phyloP scores from a whole-genome alignment of 1,139 yeast genomes.

The Nakaseomyces kungkrabaensis region DNA sequence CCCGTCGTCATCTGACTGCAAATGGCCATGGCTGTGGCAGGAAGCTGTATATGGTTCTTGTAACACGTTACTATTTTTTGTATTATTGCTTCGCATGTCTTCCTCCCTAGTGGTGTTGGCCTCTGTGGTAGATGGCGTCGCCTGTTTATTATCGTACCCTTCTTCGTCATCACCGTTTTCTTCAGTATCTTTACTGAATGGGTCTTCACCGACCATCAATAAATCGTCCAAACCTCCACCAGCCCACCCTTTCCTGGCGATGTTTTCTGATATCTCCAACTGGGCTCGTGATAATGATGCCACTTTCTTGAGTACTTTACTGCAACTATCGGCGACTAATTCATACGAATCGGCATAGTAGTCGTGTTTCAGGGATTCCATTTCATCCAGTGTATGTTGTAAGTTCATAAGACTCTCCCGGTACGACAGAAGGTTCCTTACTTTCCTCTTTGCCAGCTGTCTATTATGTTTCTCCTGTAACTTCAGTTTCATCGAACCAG shows the following conservation, averaged over 20 bases:
- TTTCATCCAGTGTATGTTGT: conserved; percentile 67
- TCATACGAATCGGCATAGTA: conserved; percentile 54
- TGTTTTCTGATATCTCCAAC: conserved; percentile 68
- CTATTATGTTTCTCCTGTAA: conserved; percentile 48
- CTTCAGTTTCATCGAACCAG: conserved; percentile 42
- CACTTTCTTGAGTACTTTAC: conserved; percentile 42
- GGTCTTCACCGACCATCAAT: conserved; percentile 44
- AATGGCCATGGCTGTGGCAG: too few relatives aligned
- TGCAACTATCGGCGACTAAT: conserved; percentile 51
- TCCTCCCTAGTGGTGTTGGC: not conserved
- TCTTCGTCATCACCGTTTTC: not conserved
- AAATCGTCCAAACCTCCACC: conserved; percentile 77
- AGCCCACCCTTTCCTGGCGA: conserved; percentile 78
- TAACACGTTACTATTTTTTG: too few relatives aligned
- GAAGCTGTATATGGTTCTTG: too few relatives aligned
- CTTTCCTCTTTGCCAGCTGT: conserved; percentile 45
- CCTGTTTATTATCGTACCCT: not conserved
- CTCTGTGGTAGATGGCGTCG: not conserved
- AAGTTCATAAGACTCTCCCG: conserved; percentile 55
- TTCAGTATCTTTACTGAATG: conserved; percentile 28
- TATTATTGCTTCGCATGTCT: too few relatives aligned
- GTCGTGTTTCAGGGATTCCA: conserved; percentile 65
- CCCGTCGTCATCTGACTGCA: too few relatives aligned
- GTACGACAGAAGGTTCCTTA: conserved; percentile 53
- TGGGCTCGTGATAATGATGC: conserved; percentile 69